Conservation (phyloP, 2,329 filamentous ascomycete species). For the Diaporthe caulivora region DNA sequence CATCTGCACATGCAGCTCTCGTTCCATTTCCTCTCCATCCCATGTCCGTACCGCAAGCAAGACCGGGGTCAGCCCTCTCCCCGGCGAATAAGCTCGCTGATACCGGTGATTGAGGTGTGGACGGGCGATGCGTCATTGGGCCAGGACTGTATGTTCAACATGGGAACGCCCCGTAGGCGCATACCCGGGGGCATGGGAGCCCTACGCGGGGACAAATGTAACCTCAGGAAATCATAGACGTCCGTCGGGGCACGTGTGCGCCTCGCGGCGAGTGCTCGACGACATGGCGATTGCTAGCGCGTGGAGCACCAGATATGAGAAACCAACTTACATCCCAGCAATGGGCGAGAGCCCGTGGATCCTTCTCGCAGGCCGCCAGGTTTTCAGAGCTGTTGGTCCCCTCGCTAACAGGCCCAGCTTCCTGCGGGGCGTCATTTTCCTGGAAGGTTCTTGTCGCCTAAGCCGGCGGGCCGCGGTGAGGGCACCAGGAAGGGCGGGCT, state of each 20-base stretch:
- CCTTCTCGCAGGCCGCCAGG: neutral
- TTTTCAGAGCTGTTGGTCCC: neutral
- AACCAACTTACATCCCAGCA: neutral
- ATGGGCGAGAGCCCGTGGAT: neutral
- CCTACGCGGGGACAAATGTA: slow-evolving; percentile 15
- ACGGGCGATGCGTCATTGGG: slow-evolving; percentile 17
- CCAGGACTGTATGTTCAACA: neutral
- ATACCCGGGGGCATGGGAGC: slow-evolving; percentile 19
- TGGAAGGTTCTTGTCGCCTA: neutral
- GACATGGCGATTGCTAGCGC: neutral
- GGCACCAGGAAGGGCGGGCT: neutral
- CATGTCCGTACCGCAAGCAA: neutral
- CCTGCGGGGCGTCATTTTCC: neutral
- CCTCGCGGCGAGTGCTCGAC: slow-evolving; percentile 1
- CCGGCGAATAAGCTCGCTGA: slow-evolving; percentile 20
- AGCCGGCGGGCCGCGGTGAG: slow-evolving; percentile 20
- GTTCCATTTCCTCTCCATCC: neutral
- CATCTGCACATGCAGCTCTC: slow-evolving; percentile 19
- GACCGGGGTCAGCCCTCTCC: slow-evolving; percentile 1
- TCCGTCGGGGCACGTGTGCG: slow-evolving; percentile 27
- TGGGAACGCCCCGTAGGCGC: slow-evolving; percentile 6
- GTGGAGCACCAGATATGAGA: slow-evolving; percentile 4
- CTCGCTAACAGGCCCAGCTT: neutral
- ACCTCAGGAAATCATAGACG: slow-evolving; percentile 32
- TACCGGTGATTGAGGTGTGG: slow-evolving; percentile 13